Conservation (phyloP, 495 filamentous ascomycete genomes). For the Xeromyces bisporus region DNA sequence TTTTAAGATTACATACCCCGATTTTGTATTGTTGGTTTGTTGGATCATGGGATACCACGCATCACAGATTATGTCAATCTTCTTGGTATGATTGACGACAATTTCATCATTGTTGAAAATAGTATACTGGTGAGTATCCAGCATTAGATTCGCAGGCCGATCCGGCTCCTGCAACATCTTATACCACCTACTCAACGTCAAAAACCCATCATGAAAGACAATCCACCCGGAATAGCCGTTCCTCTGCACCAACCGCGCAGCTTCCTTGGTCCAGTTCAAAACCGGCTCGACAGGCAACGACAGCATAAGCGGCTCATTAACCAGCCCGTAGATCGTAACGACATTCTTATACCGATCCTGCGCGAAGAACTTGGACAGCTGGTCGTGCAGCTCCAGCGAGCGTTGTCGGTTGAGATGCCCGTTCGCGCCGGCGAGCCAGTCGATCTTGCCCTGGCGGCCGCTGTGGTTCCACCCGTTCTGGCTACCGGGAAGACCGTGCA, state of each 20-base stretch:
- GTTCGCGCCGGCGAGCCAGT: conserved; percentile 64
- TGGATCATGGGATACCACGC: conserved; percentile 70
- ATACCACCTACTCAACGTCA: conserved; percentile 67
- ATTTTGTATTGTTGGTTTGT: conserved; percentile 47
- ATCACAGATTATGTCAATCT: conserved; percentile 69
- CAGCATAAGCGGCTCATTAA: conserved; percentile 75
- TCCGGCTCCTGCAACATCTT: conserved; percentile 42
- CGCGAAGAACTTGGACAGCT: conserved; percentile 67
- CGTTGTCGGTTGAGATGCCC: conserved; percentile 46
- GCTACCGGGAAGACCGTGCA: conserved; percentile 71
- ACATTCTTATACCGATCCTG: conserved; percentile 75
- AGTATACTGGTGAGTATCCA: conserved; percentile 90
- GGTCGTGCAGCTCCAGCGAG: conserved; percentile 66
- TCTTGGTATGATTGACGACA: conserved; percentile 50
- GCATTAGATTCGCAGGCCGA: conserved; percentile 35
- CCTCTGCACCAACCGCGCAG: conserved; percentile 44
- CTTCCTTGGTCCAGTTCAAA: conserved; percentile 50
- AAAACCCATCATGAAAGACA: conserved; percentile 71
- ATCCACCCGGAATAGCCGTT: conserved; percentile 52
- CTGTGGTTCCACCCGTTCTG: conserved; percentile 90
- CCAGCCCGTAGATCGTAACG: conserved; percentile 68
- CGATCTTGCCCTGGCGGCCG: conserved; percentile 51
- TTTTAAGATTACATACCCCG: conserved; percentile 35
- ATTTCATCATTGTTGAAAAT: conserved; percentile 74
- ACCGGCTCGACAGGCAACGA: conserved; percentile 39